Conservation (phyloP, 164 flowering plant species). For the Magnolia kwangsiensis region DNA sequence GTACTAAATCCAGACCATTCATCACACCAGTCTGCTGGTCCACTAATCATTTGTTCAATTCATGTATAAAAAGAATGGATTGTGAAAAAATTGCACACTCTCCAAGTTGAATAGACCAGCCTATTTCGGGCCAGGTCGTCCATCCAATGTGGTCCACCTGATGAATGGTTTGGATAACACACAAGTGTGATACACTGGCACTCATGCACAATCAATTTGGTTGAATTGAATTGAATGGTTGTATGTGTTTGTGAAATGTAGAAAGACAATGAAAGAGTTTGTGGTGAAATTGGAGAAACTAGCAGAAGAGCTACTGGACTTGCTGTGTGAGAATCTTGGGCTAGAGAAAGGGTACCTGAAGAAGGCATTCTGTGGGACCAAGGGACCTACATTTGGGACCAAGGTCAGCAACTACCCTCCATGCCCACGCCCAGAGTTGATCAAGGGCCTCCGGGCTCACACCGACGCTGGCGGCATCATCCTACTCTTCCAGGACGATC, state of each 20-base stretch:
- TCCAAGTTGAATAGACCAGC: neutral
- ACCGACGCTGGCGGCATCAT: conserved; percentile 94
- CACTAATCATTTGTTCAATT: too few relatives aligned
- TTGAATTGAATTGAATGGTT: neutral
- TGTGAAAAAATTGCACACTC: too few relatives aligned
- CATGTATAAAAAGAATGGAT: too few relatives aligned
- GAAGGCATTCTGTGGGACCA: conserved; percentile 64
- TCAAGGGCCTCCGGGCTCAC: conserved; percentile 90
- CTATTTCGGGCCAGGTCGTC: neutral
- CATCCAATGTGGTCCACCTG: neutral
- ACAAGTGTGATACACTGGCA: too few relatives aligned
- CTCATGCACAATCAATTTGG: neutral
- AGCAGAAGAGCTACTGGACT: conserved; percentile 69
- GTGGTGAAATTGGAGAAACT: conserved; percentile 54
- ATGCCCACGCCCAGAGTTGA: conserved; percentile 78
- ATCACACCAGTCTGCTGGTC: neutral
- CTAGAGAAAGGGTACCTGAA: conserved; percentile 76
- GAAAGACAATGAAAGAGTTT: conserved; percentile 78
- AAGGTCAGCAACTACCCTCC: conserved; percentile 93
- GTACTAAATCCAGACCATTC: neutral
- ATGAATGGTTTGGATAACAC: neutral
- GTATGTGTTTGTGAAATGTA: conserved; percentile 17
- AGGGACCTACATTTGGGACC: conserved; percentile 85
- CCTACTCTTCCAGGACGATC: conserved; percentile 80
- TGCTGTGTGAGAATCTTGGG: conserved; percentile 87